Conservation (phyloP, 495 filamentous ascomycete species). For the Tuber indicum region DNA sequence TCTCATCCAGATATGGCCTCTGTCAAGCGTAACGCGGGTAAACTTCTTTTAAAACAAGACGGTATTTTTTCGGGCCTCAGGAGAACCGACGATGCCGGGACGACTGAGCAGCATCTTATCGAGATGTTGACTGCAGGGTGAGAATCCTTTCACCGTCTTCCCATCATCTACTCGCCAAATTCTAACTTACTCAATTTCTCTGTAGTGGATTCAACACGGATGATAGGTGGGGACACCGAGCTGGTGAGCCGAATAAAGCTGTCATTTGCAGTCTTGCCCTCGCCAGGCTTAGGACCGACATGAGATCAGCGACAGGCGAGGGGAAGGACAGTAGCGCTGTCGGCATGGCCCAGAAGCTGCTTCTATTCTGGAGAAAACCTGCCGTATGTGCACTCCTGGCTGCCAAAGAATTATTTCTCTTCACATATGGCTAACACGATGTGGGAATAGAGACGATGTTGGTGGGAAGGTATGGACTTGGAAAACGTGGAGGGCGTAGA, state of each 20-base stretch:
- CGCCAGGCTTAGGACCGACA: conserved; percentile 84
- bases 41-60: conserved; percentile 76
- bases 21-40: conserved; percentile 88
- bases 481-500: conserved; percentile 82
- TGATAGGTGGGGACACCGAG: conserved; percentile 91
- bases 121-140: conserved; percentile 99
- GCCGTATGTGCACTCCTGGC: conserved; percentile 46
- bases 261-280: conserved; percentile 95
- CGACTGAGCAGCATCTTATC: conserved; percentile 96
- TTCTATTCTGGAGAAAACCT: conserved; percentile 97
- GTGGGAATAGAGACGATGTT: conserved; percentile 61
- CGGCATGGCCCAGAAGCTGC: conserved; percentile 96
- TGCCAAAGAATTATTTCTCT: background rate
- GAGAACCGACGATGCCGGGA: conserved; percentile 90
- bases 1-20: conserved; percentile 87
- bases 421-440: conserved; percentile 9
- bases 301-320: conserved; percentile 65
- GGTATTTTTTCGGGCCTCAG: conserved; percentile 94
- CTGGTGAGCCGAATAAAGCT: conserved; percentile 92
- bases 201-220: conserved; percentile 89
- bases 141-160: conserved; percentile 31
- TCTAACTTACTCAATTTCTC: background rate
- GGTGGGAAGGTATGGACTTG: conserved; percentile 98
- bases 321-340: conserved; percentile 69
- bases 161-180: background rate